phyloP scores from a whole-genome alignment of 805 yeast genomes.

The Wickerhamomyces chaumierensis region DNA sequence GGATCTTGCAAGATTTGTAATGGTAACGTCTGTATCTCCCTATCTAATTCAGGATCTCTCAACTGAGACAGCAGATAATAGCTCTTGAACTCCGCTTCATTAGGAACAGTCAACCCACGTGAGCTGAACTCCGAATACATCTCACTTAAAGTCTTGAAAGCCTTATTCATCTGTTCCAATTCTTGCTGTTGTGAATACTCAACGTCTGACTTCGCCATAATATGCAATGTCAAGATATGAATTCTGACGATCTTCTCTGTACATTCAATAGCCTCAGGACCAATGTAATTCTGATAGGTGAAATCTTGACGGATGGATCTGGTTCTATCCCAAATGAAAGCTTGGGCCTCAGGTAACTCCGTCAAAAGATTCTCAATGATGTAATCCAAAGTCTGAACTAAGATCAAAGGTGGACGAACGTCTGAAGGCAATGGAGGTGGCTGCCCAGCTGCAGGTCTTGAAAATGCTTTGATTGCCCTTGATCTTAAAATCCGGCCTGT shows the following conservation, averaged over 20 bases:
- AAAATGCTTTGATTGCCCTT: slow-evolving; percentile 80
- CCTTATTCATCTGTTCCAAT: slow-evolving; percentile 85
- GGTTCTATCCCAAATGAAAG: slow-evolving; percentile 95
- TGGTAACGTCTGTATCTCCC: slow-evolving; percentile 65
- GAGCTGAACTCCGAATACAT: slow-evolving; percentile 74
- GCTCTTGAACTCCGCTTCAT: slow-evolving; percentile 90
- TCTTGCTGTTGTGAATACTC: slow-evolving; percentile 94
- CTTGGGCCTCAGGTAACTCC: slow-evolving; percentile 71
- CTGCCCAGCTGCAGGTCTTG: slow-evolving; percentile 96
- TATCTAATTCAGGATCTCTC: slow-evolving; percentile 76
- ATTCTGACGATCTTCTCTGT: slow-evolving; percentile 85
- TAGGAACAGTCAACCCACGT: slow-evolving; percentile 56
- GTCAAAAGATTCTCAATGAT: slow-evolving; percentile 53
- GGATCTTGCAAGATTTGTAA: slow-evolving; percentile 36
- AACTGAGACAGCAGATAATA: slow-evolving; percentile 72
- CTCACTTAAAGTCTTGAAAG: slow-evolving; percentile 79
- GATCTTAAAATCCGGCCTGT: slow-evolving; percentile 44
- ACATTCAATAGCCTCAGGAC: slow-evolving; percentile 89
- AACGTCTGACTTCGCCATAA: slow-evolving; percentile 63
- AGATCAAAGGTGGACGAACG: slow-evolving; percentile 82
- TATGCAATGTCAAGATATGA: slow-evolving; percentile 70
- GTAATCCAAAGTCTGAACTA: slow-evolving; percentile 58
- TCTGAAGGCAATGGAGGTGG: slow-evolving; percentile 97
- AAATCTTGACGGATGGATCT: slow-evolving; percentile 95
- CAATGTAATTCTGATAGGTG: slow-evolving; percentile 87